Conservation (phyloP, 2,329 filamentous ascomycete species). For the Aspergillus felis region DNA sequence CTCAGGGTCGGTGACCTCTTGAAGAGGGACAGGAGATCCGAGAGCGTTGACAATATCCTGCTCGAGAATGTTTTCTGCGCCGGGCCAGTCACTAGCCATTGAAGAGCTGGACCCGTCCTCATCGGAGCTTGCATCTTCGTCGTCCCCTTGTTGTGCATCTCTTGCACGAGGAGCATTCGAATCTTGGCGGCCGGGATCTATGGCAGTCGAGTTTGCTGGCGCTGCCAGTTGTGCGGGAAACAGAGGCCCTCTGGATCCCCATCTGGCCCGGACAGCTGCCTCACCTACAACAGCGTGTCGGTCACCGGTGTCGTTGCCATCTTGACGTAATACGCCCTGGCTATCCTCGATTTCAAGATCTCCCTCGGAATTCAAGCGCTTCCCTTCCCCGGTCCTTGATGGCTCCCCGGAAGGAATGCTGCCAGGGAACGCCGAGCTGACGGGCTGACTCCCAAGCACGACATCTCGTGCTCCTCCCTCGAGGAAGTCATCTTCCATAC, state of each 20-base stretch:
- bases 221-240: slow-evolving; percentile 26
- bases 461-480: slow-evolving; percentile 73
- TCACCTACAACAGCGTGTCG: slow-evolving; percentile 59
- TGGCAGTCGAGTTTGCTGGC: background rate
- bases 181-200: slow-evolving; percentile 4
- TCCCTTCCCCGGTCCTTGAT: slow-evolving; percentile 62
- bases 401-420: slow-evolving; percentile 61
- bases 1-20: slow-evolving; percentile 41
- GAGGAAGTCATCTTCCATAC: slow-evolving; percentile 71
- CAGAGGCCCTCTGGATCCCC: slow-evolving; percentile 30
- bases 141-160: slow-evolving; percentile 17
- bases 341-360: slow-evolving; percentile 62
- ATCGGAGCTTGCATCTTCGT: slow-evolving; percentile 20
- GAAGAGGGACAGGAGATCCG: slow-evolving; percentile 37
- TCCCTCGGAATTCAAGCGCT: slow-evolving; percentile 59
- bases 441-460: slow-evolving; percentile 68
- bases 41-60: slow-evolving; percentile 42
- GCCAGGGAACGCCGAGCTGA: slow-evolving; percentile 74
- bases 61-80: slow-evolving; percentile 34
- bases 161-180: slow-evolving; percentile 6
- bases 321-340: slow-evolving; percentile 56
- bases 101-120: slow-evolving; percentile 25
- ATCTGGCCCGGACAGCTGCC: slow-evolving; percentile 37
- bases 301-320: slow-evolving; percentile 57
- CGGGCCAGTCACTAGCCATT: slow-evolving; percentile 35